Conservation (phyloP, 768 basidiomycete genomes). For the Russula earlei region DNA sequence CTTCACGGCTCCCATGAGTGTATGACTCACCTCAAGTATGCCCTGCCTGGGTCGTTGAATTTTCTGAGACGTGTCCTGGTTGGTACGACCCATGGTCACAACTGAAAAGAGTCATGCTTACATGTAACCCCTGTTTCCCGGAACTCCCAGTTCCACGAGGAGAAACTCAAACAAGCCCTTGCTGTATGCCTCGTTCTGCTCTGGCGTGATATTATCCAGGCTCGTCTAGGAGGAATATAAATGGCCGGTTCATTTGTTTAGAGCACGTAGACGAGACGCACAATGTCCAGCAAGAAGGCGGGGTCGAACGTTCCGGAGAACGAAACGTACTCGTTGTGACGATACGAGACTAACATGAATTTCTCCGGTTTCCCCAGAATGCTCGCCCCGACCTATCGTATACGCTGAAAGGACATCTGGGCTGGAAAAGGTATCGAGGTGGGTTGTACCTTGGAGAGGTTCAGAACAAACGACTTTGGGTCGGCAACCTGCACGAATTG, state of each 20-base stretch:
- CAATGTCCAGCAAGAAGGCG: conserved; percentile 49
- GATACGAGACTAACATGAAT: conserved; percentile 45
- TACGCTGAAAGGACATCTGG: neutral
- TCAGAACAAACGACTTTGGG: conserved; percentile 1
- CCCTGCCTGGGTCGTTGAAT: conserved; percentile 47
- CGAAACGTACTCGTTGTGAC: conserved; percentile 49
- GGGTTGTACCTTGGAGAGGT: conserved; percentile 14
- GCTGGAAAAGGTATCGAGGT: neutral
- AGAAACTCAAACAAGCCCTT: conserved; percentile 47
- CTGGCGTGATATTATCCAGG: conserved; percentile 44
- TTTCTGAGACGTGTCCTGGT: conserved; percentile 23
- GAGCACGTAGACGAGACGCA: conserved; percentile 28
- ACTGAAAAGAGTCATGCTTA: conserved; percentile 21
- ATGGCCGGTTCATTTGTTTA: neutral
- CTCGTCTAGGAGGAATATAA: conserved; percentile 34
- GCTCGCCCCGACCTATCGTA: conserved; percentile 41
- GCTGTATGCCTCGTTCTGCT: conserved; percentile 44
- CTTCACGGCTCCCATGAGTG: neutral
- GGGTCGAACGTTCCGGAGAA: conserved; percentile 59
- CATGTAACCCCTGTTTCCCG: conserved; percentile 53
- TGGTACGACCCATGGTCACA: neutral
- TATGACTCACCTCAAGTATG: conserved; percentile 36
- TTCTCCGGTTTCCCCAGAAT: conserved; percentile 45
- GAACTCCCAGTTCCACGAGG: conserved; percentile 41
- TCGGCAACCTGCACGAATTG: conserved; percentile 1